phyloP scores from a whole-genome alignment of 176 grass and related monocot genomes.

The Dactylis glomerata region DNA sequence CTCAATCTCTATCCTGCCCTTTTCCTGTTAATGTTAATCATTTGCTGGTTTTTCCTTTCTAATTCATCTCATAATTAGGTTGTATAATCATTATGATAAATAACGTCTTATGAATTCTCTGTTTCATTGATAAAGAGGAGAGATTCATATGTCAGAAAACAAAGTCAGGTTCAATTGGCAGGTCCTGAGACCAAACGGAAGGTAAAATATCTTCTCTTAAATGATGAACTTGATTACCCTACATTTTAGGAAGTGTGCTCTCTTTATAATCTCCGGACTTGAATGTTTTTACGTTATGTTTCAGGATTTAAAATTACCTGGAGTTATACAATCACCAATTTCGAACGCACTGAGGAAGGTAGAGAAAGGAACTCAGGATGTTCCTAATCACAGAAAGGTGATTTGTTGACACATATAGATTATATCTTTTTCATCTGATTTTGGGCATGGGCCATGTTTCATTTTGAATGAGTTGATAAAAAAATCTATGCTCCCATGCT shows the following conservation, averaged over 20 bases:
- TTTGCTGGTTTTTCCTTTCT: constrained; percentile 28
- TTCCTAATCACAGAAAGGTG: constrained; percentile 85
- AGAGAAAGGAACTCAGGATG: constrained; percentile 49
- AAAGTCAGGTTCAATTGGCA: constrained; percentile 52
- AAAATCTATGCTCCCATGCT: constrained; percentile 8
- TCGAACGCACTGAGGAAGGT: constrained; percentile 75
- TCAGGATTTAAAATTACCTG: constrained; percentile 73
- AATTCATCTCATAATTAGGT: constrained; percentile 7
- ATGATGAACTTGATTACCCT: neutral
- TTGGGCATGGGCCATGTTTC: neutral
- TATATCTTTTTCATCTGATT: constrained; percentile 2
- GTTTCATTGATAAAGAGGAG: constrained; percentile 74
- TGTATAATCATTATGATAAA: constrained; percentile 5
- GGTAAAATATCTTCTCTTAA: constrained; percentile 41
- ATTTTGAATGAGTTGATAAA: constrained; percentile 9
- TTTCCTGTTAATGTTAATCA: constrained; percentile 2
- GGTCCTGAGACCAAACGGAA: constrained; percentile 79
- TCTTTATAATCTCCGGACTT: constrained; percentile 14
- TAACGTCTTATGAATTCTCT: constrained; percentile 59
- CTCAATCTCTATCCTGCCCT: neutral
- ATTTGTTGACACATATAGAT: constrained; percentile 9
- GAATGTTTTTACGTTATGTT: constrained; percentile 30
- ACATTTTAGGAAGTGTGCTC: neutral
- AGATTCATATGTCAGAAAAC: constrained; percentile 69
- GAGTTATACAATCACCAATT: constrained; percentile 70